Conservation (phyloP, 2,329 filamentous ascomycete species). For the Sarocladium brachiariae region DNA sequence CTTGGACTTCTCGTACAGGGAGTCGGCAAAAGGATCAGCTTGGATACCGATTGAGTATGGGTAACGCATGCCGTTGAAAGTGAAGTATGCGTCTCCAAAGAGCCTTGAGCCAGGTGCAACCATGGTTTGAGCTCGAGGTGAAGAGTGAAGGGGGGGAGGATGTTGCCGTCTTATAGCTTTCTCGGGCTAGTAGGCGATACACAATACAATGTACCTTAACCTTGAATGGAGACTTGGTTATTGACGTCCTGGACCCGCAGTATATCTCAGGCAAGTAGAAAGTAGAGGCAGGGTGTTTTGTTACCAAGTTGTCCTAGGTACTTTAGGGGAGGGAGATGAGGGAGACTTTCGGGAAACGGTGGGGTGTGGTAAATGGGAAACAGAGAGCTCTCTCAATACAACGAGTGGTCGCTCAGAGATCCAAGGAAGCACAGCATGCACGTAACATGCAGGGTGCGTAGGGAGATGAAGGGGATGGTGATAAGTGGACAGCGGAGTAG, state of each 20-base stretch:
- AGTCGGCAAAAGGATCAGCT: not conserved
- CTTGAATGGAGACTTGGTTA: not conserved
- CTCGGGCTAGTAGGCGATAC: not conserved
- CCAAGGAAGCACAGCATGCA: not conserved
- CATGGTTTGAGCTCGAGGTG: not conserved
- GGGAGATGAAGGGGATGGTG: not conserved
- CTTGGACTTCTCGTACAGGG: slow-evolving; percentile 11
- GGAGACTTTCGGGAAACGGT: not conserved
- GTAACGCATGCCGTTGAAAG: not conserved
- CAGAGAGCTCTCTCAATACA: not conserved
- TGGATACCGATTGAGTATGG: not conserved
- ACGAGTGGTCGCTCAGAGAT: not conserved
- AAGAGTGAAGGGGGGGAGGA: not conserved
- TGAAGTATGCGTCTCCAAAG: not conserved
- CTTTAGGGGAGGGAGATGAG: no score
- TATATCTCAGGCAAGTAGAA: no score
- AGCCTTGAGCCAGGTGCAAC: not conserved
- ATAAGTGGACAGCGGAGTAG: not conserved
- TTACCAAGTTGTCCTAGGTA: not conserved
- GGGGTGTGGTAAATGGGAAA: not conserved
- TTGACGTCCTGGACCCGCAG: not conserved
- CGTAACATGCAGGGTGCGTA: not conserved
- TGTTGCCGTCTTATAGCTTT: not conserved
- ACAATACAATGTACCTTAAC: not conserved
- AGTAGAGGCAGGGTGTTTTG: not conserved